These are phyloP conservation scores for Solanum chiquidenum DNA, from an alignment of 257 asterid species.

Conservation along the genomic window DNA sequence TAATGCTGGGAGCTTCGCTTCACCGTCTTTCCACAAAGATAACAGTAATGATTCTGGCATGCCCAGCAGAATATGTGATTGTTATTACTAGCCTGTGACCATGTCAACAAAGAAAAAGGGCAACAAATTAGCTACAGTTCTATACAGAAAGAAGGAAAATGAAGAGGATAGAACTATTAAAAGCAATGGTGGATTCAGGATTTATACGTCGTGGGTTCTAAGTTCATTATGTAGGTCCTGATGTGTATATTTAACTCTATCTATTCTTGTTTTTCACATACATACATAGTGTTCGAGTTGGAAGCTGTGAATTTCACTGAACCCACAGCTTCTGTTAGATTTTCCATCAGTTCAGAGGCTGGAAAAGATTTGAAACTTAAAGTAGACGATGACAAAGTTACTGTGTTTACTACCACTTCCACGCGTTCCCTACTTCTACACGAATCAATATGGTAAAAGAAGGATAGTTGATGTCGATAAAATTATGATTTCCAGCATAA, in stretches of 20 bases:
- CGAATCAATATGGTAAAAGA: background rate
- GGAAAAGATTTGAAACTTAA: background rate
- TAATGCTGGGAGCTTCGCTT: constrained; percentile 60
- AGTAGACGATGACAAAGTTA: background rate
- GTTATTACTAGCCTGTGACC: constrained; percentile 55
- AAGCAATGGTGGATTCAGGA: background rate
- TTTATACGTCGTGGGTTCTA: background rate
- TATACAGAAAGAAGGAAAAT: background rate
- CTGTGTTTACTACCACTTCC: too few species aligned
- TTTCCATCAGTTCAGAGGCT: background rate
- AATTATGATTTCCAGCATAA: background rate
- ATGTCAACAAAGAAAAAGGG: background rate
- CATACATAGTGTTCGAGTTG: background rate
- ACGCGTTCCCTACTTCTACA: background rate
- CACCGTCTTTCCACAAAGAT: constrained; percentile 60
- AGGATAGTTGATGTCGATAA: background rate
- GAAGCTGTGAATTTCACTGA: background rate
- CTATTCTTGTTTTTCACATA: background rate
- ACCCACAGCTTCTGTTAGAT: background rate
- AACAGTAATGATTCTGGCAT: constrained; percentile 82
- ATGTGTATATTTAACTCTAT: background rate
- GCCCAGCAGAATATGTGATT: constrained; percentile 92
- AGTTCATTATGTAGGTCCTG: background rate
- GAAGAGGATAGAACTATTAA: background rate
- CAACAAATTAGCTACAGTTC: background rate